Percentiles rank a stretch among this genome's conserved stretches.
phyloP scores from a whole-genome alignment of 768 basidiomycete species.

The Glaciozyma martinii region DNA sequence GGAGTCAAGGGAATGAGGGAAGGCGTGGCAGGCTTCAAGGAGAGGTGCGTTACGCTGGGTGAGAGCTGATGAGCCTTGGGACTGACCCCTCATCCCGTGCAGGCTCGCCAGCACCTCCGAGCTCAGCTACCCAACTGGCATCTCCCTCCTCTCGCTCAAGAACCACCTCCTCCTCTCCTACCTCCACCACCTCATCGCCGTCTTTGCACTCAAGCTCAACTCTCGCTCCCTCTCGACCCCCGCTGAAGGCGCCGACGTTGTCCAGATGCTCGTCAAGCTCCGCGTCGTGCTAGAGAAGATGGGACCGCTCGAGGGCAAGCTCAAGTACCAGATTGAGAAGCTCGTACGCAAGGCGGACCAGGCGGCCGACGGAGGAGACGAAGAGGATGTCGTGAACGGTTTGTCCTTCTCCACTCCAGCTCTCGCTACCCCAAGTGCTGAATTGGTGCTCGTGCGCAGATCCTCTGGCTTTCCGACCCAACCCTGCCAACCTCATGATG shows the following conservation, averaged over 20 bases:
- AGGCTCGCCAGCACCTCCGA: slow-evolving; percentile 11
- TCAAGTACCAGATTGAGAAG: slow-evolving; percentile 95
- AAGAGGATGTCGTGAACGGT: slow-evolving; percentile 38
- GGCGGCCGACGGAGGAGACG: slow-evolving; percentile 39
- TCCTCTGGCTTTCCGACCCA: slow-evolving; percentile 83
- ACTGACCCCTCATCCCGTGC: not conserved
- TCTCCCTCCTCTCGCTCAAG: slow-evolving; percentile 83
- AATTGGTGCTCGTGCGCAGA: slow-evolving; percentile 46
- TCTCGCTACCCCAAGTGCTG: too few relatives aligned
- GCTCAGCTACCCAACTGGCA: slow-evolving; percentile 47
- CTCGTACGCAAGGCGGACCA: slow-evolving; percentile 67
- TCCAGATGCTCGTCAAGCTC: slow-evolving; percentile 68
- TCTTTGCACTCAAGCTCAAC: slow-evolving; percentile 41
- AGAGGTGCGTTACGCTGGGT: not conserved
- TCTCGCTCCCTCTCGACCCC: slow-evolving; percentile 21
- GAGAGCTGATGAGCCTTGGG: not conserved
- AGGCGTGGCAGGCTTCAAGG: slow-evolving; percentile 10
- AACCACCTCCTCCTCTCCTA: slow-evolving; percentile 76
- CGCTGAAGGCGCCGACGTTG: slow-evolving; percentile 39
- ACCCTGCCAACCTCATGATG: slow-evolving; percentile 61
- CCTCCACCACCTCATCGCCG: slow-evolving; percentile 67
- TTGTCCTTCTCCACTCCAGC: not conserved
- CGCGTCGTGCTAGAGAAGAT: slow-evolving; percentile 82
- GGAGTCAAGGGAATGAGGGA: slow-evolving; percentile 10
- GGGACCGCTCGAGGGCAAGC: slow-evolving; percentile 68